phyloP scores from a whole-genome alignment of 805 yeast genomes.

The Metschnikowia amazonensis region DNA sequence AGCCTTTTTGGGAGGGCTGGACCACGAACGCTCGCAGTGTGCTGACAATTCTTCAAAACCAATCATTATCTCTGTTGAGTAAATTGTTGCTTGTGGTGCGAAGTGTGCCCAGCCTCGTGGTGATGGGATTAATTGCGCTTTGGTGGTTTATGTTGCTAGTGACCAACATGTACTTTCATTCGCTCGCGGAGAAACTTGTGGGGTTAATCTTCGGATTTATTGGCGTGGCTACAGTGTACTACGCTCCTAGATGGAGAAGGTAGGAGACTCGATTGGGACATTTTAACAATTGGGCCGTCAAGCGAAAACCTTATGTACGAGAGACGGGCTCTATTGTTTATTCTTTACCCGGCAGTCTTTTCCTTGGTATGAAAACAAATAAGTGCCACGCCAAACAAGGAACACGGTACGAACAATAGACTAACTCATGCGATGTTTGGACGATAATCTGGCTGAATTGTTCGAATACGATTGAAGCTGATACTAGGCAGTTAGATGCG shows the following conservation, averaged over 20 bases:
- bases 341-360: too few relatives aligned
- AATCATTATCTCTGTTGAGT: neutral
- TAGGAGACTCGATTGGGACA: neutral
- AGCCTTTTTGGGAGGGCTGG: slow-evolving; percentile 37
- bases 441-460: too few relatives aligned
- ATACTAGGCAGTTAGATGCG: too few relatives aligned
- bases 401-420: too few relatives aligned
- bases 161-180: slow-evolving; percentile 84
- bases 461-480: too few relatives aligned
- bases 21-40: neutral
- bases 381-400: too few relatives aligned
- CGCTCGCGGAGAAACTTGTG: slow-evolving; percentile 65
- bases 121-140: slow-evolving; percentile 31
- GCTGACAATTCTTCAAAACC: neutral
- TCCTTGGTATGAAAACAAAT: too few relatives aligned
- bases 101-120: slow-evolving; percentile 23
- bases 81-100: neutral
- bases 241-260: slow-evolving; percentile 27
- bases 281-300: too few relatives aligned
- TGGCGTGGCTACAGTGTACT: slow-evolving; percentile 47
- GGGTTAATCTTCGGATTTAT: slow-evolving; percentile 64
- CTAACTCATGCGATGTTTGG: too few relatives aligned
- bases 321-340: too few relatives aligned
- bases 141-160: slow-evolving; percentile 89
- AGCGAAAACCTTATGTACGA: too few relatives aligned